Percentiles rank a stretch among this genome's conserved stretches.
Evolutionary conservation across 768 basidiomycete genomes (phyloP).

Genomic region (Agaricus sinodeliciosus): DNA sequence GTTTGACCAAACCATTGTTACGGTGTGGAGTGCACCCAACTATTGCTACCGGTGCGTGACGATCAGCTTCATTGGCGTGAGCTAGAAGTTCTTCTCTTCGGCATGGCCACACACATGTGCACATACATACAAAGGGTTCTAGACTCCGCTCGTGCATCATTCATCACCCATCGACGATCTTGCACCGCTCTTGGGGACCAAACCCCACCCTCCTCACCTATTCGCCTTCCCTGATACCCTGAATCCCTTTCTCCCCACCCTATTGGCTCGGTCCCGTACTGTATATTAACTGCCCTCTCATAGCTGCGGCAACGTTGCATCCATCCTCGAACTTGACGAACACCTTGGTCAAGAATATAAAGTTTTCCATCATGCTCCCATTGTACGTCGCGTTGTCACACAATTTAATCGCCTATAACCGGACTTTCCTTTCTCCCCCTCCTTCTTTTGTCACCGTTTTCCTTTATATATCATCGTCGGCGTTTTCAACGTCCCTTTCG

Average conservation of each 20-base stretch:
- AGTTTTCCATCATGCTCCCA: conserved; percentile 86
- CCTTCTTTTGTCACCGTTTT: no score
- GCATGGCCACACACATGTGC: neutral
- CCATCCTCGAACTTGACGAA: conserved; percentile 91
- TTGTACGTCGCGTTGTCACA: conserved; percentile 42
- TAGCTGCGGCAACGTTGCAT: conserved; percentile 94
- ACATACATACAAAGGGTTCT: no score
- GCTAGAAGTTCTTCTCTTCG: conserved; percentile 2
- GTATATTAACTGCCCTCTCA: neutral
- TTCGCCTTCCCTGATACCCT: conserved; percentile 1
- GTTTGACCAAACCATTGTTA: conserved; percentile 93
- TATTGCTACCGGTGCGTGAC: conserved; percentile 87
- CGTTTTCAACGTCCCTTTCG: neutral
- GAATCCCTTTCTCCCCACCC: neutral
- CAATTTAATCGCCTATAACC: neutral
- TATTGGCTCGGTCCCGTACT: neutral
- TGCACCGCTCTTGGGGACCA: conserved; percentile 3
- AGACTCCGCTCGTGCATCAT: no score
- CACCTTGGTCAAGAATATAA: conserved; percentile 92
- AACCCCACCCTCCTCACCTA: conserved; percentile 6
- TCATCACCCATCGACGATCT: conserved; percentile 1
- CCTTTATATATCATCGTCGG: no score
- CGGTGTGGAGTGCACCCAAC: conserved; percentile 97
- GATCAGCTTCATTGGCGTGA: no score
- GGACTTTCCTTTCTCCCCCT: no score